These are phyloP conservation scores for Quillaja saponaria DNA, from an alignment of 306 rosid species.

Conservation along the genomic window DNA sequence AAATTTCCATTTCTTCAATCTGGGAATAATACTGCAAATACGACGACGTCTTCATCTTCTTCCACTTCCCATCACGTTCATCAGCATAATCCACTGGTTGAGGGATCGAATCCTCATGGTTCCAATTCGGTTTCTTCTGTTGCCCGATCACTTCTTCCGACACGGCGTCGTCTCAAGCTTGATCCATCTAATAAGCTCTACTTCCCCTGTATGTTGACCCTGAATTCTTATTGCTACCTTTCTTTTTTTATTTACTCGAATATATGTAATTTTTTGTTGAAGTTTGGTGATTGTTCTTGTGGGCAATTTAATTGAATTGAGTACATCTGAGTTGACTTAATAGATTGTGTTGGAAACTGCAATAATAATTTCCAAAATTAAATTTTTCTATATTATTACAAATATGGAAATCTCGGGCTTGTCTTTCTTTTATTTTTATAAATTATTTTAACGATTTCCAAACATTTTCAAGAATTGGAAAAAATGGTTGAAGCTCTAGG, in stretches of 20 bases:
- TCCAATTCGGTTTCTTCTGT: slow-evolving; percentile 83
- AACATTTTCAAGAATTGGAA: too few relatives aligned
- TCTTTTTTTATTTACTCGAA: background rate
- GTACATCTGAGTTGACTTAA: slow-evolving; percentile 22
- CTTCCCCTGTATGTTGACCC: slow-evolving; percentile 74
- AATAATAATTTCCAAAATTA: too few relatives aligned
- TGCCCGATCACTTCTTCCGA: slow-evolving; percentile 84
- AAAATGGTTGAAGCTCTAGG: background rate
- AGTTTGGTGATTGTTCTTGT: background rate
- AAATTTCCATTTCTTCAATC: slow-evolving; percentile 75
- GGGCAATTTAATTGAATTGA: slow-evolving; percentile 21
- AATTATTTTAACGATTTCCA: too few relatives aligned
- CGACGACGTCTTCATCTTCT: slow-evolving; percentile 50
- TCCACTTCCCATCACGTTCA: slow-evolving; percentile 30
- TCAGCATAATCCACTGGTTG: slow-evolving; percentile 31
- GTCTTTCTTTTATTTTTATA: too few relatives aligned
- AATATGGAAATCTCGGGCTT: too few relatives aligned
- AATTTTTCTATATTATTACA: too few relatives aligned
- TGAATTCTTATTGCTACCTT: background rate
- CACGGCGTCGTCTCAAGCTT: slow-evolving; percentile 96
- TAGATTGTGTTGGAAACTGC: too few relatives aligned
- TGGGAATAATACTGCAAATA: slow-evolving; percentile 28
- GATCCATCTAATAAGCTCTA: slow-evolving; percentile 90
- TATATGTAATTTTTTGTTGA: background rate
- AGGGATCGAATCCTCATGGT: slow-evolving; percentile 53